Percentiles rank a stretch among this genome's conserved stretches.
Evolutionary conservation across 2,329 filamentous ascomycete species (phyloP).

Genomic region (Emergomyces pasteurianus): DNA sequence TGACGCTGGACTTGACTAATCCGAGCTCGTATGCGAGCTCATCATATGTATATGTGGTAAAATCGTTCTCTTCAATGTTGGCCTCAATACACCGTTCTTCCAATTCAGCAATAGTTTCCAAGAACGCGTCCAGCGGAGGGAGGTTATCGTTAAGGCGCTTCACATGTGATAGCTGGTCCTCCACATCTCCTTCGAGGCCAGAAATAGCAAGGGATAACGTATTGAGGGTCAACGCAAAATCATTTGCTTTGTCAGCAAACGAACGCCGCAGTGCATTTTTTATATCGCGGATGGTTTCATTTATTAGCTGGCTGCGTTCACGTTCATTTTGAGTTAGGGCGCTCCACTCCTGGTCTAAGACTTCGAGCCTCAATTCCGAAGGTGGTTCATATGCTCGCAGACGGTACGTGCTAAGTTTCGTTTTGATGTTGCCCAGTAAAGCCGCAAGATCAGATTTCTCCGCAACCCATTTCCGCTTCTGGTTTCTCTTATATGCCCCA

Average conservation of each 20-base stretch:
- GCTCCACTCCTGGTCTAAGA: constrained; percentile 72
- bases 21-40: constrained; percentile 89
- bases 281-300: constrained; percentile 97
- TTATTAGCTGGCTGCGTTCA: constrained; percentile 81
- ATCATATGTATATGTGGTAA: constrained; percentile 98
- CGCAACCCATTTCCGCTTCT: constrained; percentile 91
- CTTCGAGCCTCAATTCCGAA: constrained; percentile 66
- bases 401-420: constrained; percentile 90
- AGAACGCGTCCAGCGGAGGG: constrained; percentile 77
- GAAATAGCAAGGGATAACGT: constrained; percentile 92
- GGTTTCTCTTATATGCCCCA: constrained; percentile 75
- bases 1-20: constrained; percentile 79
- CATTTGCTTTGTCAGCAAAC: constrained; percentile 96
- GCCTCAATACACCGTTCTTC: constrained; percentile 87
- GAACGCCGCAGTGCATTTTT: constrained; percentile 86
- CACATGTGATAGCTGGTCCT: constrained; percentile 85
- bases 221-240: constrained; percentile 89
- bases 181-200: constrained; percentile 91
- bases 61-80: constrained; percentile 98
- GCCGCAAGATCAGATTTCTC: constrained; percentile 95
- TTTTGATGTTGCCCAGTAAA: constrained; percentile 94
- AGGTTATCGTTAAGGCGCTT: constrained; percentile 74
- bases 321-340: constrained; percentile 73
- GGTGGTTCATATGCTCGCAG: constrained; percentile 86
- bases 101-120: constrained; percentile 73